A percentile compares a stretch with the other conserved stretches of the same genome.
phyloP scores from a whole-genome alignment of 1,284 basidiomycete genomes.

The Ganoderma meredithae region DNA sequence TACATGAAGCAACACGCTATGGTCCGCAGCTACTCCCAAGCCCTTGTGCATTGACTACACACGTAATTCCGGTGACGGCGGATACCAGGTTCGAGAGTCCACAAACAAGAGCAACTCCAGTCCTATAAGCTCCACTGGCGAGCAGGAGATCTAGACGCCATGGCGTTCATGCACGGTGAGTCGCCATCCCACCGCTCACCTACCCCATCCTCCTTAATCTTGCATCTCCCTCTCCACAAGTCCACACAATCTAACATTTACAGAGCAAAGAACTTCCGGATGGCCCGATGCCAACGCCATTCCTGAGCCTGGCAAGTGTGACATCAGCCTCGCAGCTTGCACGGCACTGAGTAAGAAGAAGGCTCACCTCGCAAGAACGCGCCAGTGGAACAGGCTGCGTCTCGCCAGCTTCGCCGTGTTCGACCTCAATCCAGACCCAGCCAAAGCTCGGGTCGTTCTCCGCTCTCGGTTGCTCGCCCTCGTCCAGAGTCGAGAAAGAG shows the following conservation, averaged over 20 bases:
- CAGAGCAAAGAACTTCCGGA: neutral
- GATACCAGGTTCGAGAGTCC: neutral
- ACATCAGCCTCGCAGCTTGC: neutral
- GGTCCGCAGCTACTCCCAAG: neutral
- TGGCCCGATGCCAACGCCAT: neutral
- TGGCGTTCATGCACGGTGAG: neutral
- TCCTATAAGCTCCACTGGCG: neutral
- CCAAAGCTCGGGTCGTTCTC: neutral
- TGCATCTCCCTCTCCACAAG: neutral
- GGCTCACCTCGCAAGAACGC: neutral
- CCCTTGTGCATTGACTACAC: neutral
- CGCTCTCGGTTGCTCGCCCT: neutral
- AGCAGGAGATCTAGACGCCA: neutral
- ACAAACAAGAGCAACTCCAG: neutral
- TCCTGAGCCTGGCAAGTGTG: neutral
- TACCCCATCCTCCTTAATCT: neutral
- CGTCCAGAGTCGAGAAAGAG: neutral
- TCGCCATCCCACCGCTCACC: slow-evolving; percentile 2
- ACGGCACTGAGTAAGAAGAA: neutral
- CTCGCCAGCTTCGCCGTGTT: neutral
- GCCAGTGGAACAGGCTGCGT: neutral
- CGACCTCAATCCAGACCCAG: neutral
- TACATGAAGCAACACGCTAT: neutral
- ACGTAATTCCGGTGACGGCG: neutral
- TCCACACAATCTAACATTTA: neutral